Base-by-base conservation (phyloP, 805 yeast genomes). In the Cyberlindnera mycetangii region DNA sequence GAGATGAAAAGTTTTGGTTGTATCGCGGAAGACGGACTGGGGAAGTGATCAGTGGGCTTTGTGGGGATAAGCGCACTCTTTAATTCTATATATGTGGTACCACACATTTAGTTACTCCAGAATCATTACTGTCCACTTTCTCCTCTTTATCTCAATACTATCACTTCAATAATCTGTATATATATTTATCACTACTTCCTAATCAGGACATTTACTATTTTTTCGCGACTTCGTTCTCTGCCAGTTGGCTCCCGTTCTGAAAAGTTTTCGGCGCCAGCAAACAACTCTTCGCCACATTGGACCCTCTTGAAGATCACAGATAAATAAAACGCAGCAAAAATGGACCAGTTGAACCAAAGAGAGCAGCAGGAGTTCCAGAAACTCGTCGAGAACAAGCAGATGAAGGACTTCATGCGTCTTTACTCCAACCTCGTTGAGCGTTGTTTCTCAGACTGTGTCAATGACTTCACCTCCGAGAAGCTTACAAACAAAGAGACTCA, bases 341-440 rank as follows among this genome's bases (percentile, higher is more conserved):
- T 92, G 99, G 99, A 92, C 64, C 95, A 88, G 69, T 77, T 92
- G 59, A 92, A 92, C 77, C 83, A 82, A 65, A 86, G 88, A 66
- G 99, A 92, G 72, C 98, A 93, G 72, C 97, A 89, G 70, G 92
- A 89, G 60, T 92, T 92, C 71, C 96, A 89, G 71, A 90, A 84
- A 68, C 73, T 92, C 53, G 96, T 92, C 53, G 99, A 92, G 72
- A 90, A 86, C 66, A 92, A 92, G 76, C 99, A 92, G 72, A 90
- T 93, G 97, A 87, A 86, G 70, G 99, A 92, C 68, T 93, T 92
- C 83, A 92, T 93, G 98, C 85, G 93, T 66, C 74, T 85, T 47
- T 93, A 93, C 79, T 89, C 98, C 53, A 85, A 85, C 65, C 78
- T 93, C 59, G 98, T 93, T 42, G 95, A 92, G 69, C 85, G 96